Base-by-base conservation (phyloP, 2,329 filamentous ascomycete genomes). In the Colletotrichum sublineola region DNA sequence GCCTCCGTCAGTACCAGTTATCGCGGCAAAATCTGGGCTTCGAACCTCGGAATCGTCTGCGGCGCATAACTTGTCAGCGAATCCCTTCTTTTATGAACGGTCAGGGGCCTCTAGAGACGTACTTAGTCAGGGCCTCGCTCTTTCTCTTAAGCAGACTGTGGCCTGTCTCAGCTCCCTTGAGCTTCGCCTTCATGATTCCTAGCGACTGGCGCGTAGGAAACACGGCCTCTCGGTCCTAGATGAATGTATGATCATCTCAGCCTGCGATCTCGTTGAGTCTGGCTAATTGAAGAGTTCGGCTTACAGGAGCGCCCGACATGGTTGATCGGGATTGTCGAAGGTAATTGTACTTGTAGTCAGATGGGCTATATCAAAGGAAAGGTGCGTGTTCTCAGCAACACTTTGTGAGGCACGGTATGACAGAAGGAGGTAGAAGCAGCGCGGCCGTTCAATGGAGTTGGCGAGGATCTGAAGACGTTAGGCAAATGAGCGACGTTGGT, bases 91-190 rank as follows among this genome's bases (percentile, higher is more conserved):
- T 8, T 46, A n/a, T 46, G 15, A n/a, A 20, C 24, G 5, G 29
- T 33, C 7, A 48, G 14, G 70, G 50, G 55, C 33, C 33, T n/a
- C 29, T 36, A 36, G 50, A 57, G 42, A 82, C 89, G 67, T 88
- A 97, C 94, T 99, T 99, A 76, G 96, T 99, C 75, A 99, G 87
- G 77, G 96, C 96, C 84, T 99, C 96, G 82, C 95, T 98, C 88
- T 99, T 99, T 80, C 96, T 89, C 88, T 99, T 99, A 75, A 99
- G 86, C 81, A 99, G 86, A 82, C 93, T 97, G 86, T 99, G 96
- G 61, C 96, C 96, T 57, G 91, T 94, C 82, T 96, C 93, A 68
- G 93, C 93, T 74, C 93, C 96, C 87, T 98, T 98, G 80, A 99
- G 91, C 88, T 99, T 99, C 76, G 92, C 91, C 86, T 98, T 98